Conservation (phyloP, 495 filamentous ascomycete species). For the Elasticomyces elasticus region DNA sequence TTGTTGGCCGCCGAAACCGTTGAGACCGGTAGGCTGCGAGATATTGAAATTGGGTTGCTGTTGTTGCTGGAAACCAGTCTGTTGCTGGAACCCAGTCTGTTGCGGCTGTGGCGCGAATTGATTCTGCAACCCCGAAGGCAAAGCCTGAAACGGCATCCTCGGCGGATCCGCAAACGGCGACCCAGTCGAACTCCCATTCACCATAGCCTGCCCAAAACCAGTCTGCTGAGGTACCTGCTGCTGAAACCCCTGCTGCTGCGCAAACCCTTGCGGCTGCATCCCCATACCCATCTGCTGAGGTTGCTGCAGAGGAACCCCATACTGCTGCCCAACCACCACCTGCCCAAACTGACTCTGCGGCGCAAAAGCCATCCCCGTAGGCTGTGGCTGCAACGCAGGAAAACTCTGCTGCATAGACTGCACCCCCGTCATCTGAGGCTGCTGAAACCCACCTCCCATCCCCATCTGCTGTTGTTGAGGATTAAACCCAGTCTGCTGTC, state of each 20-base stretch:
- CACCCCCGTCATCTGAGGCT: constrained; percentile 16
- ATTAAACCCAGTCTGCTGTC: constrained; percentile 32
- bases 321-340: constrained; percentile 39
- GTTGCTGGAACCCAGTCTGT: background rate
- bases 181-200: constrained; percentile 38
- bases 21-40: constrained; percentile 18
- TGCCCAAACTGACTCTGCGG: constrained; percentile 43
- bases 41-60: constrained; percentile 47
- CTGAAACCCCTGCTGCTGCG: constrained; percentile 32
- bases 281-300: constrained; percentile 13
- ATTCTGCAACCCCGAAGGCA: constrained; percentile 33
- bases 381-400: constrained; percentile 31
- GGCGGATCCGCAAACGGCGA: constrained; percentile 50
- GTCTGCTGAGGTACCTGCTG: constrained; percentile 34
- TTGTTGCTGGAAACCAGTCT: constrained; percentile 35
- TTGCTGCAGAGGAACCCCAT: constrained; percentile 7
- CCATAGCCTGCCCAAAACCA: constrained; percentile 30
- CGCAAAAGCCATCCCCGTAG: constrained; percentile 29
- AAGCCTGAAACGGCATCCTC: constrained; percentile 43
- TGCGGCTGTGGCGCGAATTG: constrained; percentile 6
- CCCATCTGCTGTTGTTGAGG: background rate
- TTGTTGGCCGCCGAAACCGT: background rate
- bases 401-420: constrained; percentile 20
- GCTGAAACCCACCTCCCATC: constrained; percentile 5
- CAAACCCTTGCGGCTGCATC: constrained; percentile 17